Evolutionary conservation across 176 grass and related monocot genomes (phyloP), one percentile per base, ranked within the genome.

Genomic region (Hsuehochloa calcarea): DNA sequence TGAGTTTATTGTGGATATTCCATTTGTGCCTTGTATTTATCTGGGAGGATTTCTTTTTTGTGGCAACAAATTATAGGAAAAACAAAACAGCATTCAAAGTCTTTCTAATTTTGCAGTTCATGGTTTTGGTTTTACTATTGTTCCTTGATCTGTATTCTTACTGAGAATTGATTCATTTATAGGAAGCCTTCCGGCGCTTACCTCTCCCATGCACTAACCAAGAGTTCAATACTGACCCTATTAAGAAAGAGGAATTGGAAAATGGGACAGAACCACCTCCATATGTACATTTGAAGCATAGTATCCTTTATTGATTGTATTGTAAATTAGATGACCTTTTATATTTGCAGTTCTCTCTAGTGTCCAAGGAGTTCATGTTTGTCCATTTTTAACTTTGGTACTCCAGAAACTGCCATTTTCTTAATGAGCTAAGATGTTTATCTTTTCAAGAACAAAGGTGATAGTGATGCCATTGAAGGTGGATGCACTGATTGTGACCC

Each of bases 161-260:
- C 26, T 80, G 39, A 68, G 39, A 67, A 75, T 37, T 67, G 20
- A 87, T 89, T 81, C 60, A 66, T 91, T 77, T 74, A 67, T 70
- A 98, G 96, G 96, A 95, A 87, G 78, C 65, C 45, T 98, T 98
- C 89, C 70, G 25, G 25, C 91, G 89, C 43, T 80, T 98, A 50
- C 96, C 96, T 69, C 85, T 98, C 70, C 96, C 93, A 61, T 90
- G 90, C 60, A 51, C 73, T 90, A 70, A 89, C 59, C 85, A 93
- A 87, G 96, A 95, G 82, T 98, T 95, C 86, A 89, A 65, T 80
- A 93, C 92, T 49, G 65, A 74, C 58, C 60, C 68, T 61, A 89
- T 82, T 52, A 81, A 38, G 40, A 83, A 80, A 74, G 83, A 89
- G 70, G 83, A 90, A 73, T 27, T 90, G 68, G 75, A 74, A 73